Evolutionary conservation across 139 green algal genomes (phyloP), one percentile per base, ranked within the genome.

Genomic region (Nannochloris sp.): DNA sequence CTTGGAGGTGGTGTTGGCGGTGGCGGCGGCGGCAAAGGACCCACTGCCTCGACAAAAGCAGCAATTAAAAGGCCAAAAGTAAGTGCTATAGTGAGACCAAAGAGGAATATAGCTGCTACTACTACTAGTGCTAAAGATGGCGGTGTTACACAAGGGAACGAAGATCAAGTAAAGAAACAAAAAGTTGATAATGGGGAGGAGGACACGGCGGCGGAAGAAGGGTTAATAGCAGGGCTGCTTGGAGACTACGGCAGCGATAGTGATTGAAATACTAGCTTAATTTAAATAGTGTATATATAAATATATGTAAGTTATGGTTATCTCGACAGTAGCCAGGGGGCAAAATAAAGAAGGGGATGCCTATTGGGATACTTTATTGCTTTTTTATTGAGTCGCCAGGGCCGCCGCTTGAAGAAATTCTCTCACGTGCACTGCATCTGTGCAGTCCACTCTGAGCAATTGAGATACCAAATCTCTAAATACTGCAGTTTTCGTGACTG

Each of bases 171-270:
- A n/a, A n/a, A 64, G 54, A 46, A 19, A 12, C 54, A 8, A 24
- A 61, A 35, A 5, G 54, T 13, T 5, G 54, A 35, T 47, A 6
- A 2, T 54, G 47, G 55, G 44, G 62, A 23, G 25, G 25, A 25
- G 32, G 35, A 44, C 27, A 29, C 1, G 23, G 65, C 36, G 54
- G 39, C 10, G 4, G 60, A 65, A 48, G 58, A 68, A 23, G 66
- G 33, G 12, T 38, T 34, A 0, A 29, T 74, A 25, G 59, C 59
- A 4, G 67, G 67, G 23, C 19, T 74, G 34, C 37, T 75, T 27
- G 68, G 68, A 39, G 68, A 44, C 36, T 75, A 75, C 47, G 68
- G 60, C 23, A 59, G 36, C 54, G 55, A 31, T 55, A 61, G 58
- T 48, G 67, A 64, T n/a, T n/a, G n/a, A n/a, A n/a, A n/a, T n/a